These are phyloP conservation scores for Anthoceros angustus DNA, from an alignment of 225 moss, liverwort and hornwort species.

Conservation along the genomic window DNA sequence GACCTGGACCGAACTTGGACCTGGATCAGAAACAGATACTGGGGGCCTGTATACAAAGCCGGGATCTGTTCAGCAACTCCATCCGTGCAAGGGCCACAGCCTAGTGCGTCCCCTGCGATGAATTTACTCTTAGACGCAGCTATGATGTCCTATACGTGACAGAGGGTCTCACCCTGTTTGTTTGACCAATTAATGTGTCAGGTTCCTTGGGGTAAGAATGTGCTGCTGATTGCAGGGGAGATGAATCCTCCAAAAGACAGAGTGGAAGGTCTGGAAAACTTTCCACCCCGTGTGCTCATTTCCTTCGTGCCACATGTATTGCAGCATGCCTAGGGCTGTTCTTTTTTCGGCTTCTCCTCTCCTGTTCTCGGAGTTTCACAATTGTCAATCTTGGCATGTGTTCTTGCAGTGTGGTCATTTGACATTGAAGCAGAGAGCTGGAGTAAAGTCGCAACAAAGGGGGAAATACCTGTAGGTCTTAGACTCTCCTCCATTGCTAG, in stretches of 20 bases:
- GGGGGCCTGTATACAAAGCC: slow-evolving; percentile 21
- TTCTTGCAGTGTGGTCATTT: slow-evolving; percentile 83
- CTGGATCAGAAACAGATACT: slow-evolving; percentile 29
- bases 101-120: slow-evolving; percentile 15
- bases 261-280: slow-evolving; percentile 37
- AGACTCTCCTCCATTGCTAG: not conserved
- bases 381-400: not conserved
- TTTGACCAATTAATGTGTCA: slow-evolving; percentile 16
- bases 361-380: not conserved
- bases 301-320: not conserved
- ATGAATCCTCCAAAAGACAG: slow-evolving; percentile 46
- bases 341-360: not conserved
- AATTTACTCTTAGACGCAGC: not conserved
- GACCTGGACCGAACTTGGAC: slow-evolving; percentile 57
- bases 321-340: not conserved
- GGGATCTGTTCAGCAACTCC: slow-evolving; percentile 38
- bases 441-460: slow-evolving; percentile 72
- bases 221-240: slow-evolving; percentile 68
- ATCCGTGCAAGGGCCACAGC: slow-evolving; percentile 74
- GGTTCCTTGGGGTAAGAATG: slow-evolving; percentile 96
- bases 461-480: slow-evolving; percentile 69
- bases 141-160: not conserved
- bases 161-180: not conserved
- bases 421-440: slow-evolving; percentile 84
- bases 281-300: not conserved